Evolutionary conservation across 2,329 filamentous ascomycete genomes (phyloP), one percentile per base, ranked within the genome.

Genomic region (Ophiostoma fasciatum): DNA sequence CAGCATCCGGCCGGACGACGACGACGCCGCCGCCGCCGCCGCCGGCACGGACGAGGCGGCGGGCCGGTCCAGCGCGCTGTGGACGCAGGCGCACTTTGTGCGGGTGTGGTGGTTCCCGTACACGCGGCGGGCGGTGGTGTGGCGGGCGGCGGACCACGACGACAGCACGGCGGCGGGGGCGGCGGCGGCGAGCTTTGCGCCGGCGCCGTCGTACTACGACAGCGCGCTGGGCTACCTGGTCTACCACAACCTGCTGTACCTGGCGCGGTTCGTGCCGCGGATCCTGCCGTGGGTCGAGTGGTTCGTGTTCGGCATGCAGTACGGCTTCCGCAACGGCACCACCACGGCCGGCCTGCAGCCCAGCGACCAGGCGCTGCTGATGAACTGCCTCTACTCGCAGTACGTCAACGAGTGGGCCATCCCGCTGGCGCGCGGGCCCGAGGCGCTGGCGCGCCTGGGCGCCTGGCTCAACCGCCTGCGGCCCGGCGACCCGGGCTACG

Each of bases 331-430:
- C 15, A 48, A 51, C 46, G 64, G 64, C 23, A 71, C 82, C 42
- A 75, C 74, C 33, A 68, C 66, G 4, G 66, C 68, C 35, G 88
- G 80, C 6, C 72, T 94, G 14, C 81, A 94, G 56, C 75, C 79
- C 17, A 81, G 80, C 44, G 74, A 80, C 41, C 64, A 78, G 44
- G 88, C 85, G 11, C 70, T 96, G 31, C 66, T 94, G 35, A 88
- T 98, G 82, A 90, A 98, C 62, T 98, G 90, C 51, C 71, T 96
- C 6, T 98, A 94, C 63, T 88, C 82, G n/a, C 90, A 98, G 53
- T 94, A 84, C 49, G 90, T 98, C 45, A 94, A 98, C 55, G 90
- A 98, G 55, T 98, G 90, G 90, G 88, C 88, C 1, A 69, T 98
- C 7, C 88, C 90, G 1, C 66, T 98, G 1, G 64, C 74, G 44